phyloP scores from a whole-genome alignment of 306 rosid species.

The Lablab purpureus region DNA sequence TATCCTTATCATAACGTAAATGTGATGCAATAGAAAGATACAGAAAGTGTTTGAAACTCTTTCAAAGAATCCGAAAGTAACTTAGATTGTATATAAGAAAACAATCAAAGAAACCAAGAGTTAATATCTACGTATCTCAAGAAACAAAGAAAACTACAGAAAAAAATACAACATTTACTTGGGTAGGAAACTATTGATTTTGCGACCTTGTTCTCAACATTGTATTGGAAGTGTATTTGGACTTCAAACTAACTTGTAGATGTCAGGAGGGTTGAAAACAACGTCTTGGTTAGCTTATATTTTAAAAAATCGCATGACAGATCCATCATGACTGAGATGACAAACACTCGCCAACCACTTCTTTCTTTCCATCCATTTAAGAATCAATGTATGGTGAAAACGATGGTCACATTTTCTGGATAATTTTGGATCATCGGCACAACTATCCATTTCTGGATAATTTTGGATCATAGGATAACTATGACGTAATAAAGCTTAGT shows the following conservation, averaged over 20 bases:
- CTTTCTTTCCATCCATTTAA: slow-evolving; percentile 95
- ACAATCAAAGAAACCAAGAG: too few relatives aligned
- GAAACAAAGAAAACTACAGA: slow-evolving; percentile 23
- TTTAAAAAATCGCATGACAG: slow-evolving; percentile 13
- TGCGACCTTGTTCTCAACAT: slow-evolving; percentile 51
- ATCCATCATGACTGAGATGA: slow-evolving; percentile 10
- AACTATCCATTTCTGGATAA: slow-evolving; percentile 31
- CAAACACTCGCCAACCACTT: slow-evolving; percentile 73
- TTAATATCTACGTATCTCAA: neutral
- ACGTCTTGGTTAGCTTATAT: slow-evolving; percentile 43
- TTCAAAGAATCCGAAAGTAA: too few relatives aligned
- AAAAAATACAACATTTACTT: slow-evolving; percentile 32
- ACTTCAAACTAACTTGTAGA: slow-evolving; percentile 31
- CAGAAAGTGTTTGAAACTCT: too few relatives aligned
- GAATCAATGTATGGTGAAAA: slow-evolving; percentile 92
- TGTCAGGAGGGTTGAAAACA: slow-evolving; percentile 64
- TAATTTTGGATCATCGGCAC: slow-evolving; percentile 66
- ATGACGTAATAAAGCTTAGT: slow-evolving; percentile 1
- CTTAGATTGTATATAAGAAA: too few relatives aligned
- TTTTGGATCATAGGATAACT: slow-evolving; percentile 41
- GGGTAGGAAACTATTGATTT: slow-evolving; percentile 37
- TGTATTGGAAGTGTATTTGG: slow-evolving; percentile 37
- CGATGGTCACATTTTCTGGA: slow-evolving; percentile 76
- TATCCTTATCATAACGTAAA: too few relatives aligned
- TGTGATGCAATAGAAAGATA: too few relatives aligned